These are phyloP conservation scores for Trifolium dubium DNA, from an alignment of 306 rosid species.

Conservation along the genomic window DNA sequence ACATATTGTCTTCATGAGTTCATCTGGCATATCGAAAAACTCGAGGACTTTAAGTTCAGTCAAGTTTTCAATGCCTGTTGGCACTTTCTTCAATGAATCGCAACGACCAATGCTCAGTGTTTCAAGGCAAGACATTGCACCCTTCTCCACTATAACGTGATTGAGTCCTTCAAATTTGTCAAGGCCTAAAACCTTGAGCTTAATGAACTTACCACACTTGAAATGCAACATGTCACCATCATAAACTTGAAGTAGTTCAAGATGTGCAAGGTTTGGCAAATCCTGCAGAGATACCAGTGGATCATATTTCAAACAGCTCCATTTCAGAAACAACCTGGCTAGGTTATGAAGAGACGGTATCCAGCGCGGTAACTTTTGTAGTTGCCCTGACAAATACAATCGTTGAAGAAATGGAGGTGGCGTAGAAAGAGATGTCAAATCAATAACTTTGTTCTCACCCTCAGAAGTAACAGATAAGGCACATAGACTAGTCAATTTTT, in stretches of 20 bases:
- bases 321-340: constrained; percentile 43
- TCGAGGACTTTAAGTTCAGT: constrained; percentile 56
- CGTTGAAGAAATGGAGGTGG: constrained; percentile 55
- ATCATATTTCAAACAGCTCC: constrained; percentile 52
- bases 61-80: constrained; percentile 65
- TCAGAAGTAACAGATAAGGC: constrained; percentile 46
- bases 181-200: constrained; percentile 65
- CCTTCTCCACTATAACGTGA: constrained; percentile 52
- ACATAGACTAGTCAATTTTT: constrained; percentile 48
- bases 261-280: constrained; percentile 56
- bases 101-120: constrained; percentile 63
- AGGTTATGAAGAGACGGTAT: constrained; percentile 45
- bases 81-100: constrained; percentile 50
- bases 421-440: constrained; percentile 45
- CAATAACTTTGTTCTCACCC: constrained; percentile 47
- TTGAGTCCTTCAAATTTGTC: constrained; percentile 60
- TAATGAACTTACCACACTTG: constrained; percentile 55
- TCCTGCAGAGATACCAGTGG: constrained; percentile 47
- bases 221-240: constrained; percentile 51
- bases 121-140: constrained; percentile 69
- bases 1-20: constrained; percentile 54
- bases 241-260: constrained; percentile 58
- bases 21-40: constrained; percentile 68
- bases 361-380: constrained; percentile 55
- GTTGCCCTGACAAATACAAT: constrained; percentile 48